Evolutionary conservation across 306 rosid species (phyloP).

Genomic region (Cicer bijugum): DNA sequence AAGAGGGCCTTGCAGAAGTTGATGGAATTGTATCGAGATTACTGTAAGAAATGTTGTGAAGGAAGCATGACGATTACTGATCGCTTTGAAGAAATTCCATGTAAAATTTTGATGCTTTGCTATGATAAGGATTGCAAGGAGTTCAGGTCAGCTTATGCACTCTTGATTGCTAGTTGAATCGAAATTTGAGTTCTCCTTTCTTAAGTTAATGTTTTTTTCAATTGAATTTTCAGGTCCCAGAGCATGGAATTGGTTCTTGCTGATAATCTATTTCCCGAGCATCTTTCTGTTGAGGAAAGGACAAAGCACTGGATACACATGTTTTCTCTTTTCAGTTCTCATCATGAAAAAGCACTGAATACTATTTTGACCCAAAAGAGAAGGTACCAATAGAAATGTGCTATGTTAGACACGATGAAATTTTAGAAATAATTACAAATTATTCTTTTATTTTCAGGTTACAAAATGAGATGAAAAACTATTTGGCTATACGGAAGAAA

Average conservation of each 20-base stretch:
- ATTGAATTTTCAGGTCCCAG: constrained; percentile 63
- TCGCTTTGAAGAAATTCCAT: constrained; percentile 80
- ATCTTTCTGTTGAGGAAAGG: constrained; percentile 70
- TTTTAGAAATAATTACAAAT: constrained; percentile 36
- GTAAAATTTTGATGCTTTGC: constrained; percentile 88
- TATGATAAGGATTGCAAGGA: constrained; percentile 87
- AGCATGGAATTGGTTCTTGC: constrained; percentile 80
- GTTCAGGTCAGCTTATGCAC: constrained; percentile 69
- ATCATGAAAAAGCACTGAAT: constrained; percentile 69
- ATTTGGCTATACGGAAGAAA: constrained; percentile 61
- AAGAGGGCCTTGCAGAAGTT: constrained; percentile 76
- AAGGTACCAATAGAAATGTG: constrained; percentile 60
- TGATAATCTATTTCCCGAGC: constrained; percentile 68
- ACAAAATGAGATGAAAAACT: constrained; percentile 73
- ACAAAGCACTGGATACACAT: constrained; percentile 88
- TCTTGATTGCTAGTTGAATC: constrained; percentile 40
- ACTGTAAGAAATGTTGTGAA: constrained; percentile 77
- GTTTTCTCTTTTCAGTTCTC: constrained; percentile 71
- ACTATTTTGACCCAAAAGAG: constrained; percentile 73
- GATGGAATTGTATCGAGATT: constrained; percentile 71
- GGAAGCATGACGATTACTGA: constrained; percentile 59
- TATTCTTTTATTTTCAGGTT: constrained; percentile 64
- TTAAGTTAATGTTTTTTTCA: constrained; percentile 24
- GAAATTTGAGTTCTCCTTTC: constrained; percentile 35
- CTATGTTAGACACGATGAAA: constrained; percentile 30